These are phyloP conservation scores for Aspergillus fumigatus DNA, from an alignment of 2,329 filamentous ascomycete species.

Conservation along the genomic window DNA sequence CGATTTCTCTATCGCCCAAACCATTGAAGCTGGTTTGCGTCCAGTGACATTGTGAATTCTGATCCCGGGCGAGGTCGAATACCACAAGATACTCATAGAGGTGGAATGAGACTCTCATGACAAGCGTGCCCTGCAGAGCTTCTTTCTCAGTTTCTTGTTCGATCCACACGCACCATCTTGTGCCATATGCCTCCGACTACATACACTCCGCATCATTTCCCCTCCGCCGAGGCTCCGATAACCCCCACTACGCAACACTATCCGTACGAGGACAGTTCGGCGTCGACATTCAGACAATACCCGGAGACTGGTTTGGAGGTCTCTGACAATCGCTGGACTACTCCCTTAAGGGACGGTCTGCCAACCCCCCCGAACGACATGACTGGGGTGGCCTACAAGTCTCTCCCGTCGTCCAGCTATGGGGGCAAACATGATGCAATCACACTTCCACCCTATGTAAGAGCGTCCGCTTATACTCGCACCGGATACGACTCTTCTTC, in stretches of 20 bases:
- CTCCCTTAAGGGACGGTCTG: constrained; percentile 38
- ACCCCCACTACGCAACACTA: constrained; percentile 23
- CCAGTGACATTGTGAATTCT: neutral
- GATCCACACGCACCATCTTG: constrained; percentile 12
- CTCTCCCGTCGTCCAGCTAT: constrained; percentile 27
- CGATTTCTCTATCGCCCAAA: neutral
- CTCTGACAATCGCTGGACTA: constrained; percentile 26
- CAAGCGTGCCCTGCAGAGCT: constrained; percentile 9
- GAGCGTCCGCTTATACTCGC: constrained; percentile 16
- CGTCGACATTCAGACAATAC: constrained; percentile 10
- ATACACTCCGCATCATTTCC: constrained; percentile 22
- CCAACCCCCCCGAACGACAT: constrained; percentile 41
- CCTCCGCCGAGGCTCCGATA: constrained; percentile 24
- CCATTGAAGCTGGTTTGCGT: neutral
- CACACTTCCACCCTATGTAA: constrained; percentile 21
- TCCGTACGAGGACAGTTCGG: constrained; percentile 12
- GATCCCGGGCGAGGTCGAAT: neutral
- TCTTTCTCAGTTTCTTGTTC: constrained; percentile 3
- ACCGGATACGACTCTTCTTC: constrained; percentile 19
- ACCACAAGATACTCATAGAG: constrained; percentile 2
- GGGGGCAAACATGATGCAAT: constrained; percentile 26
- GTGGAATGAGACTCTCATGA: constrained; percentile 18
- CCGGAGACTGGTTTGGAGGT: constrained; percentile 11
- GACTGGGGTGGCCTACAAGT: constrained; percentile 38
- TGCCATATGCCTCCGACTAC: constrained; percentile 33